A percentile compares a stretch with the other conserved stretches of the same genome.
These are phyloP conservation scores for Irpex lacteus DNA, from an alignment of 1,284 basidiomycete genomes.

Conservation along the genomic window DNA sequence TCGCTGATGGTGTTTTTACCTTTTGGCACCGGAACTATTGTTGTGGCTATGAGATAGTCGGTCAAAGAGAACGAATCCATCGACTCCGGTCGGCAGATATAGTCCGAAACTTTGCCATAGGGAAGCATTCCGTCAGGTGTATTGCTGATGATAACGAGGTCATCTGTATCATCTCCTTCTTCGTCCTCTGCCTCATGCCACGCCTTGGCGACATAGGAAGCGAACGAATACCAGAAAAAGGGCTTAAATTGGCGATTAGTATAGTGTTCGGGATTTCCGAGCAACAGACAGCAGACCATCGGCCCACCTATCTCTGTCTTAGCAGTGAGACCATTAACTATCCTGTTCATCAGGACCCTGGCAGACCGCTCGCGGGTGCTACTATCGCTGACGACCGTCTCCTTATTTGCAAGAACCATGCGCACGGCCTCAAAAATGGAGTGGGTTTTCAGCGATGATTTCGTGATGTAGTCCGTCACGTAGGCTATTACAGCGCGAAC, in stretches of 20 bases:
- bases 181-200: background rate
- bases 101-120: background rate
- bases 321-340: slow-evolving; percentile 27
- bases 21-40: background rate
- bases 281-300: slow-evolving; percentile 26
- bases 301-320: slow-evolving; percentile 30
- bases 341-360: slow-evolving; percentile 9
- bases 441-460: too few species aligned
- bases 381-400: too few species aligned
- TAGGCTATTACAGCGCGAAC: too few species aligned
- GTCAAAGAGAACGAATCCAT: background rate
- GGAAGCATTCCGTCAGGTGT: background rate
- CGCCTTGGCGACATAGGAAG: background rate
- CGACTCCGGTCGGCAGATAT: background rate
- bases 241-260: background rate
- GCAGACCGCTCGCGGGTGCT: too few species aligned
- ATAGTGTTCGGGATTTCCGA: slow-evolving; percentile 12
- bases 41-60: background rate
- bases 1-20: background rate
- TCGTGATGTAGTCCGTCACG: too few species aligned
- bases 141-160: background rate
- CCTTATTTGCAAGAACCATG: background rate
- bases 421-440: slow-evolving; percentile 5
- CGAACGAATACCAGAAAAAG: background rate
- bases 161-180: background rate